Evolutionary conservation across 352 stramenopile species (phyloP), one percentile per base, ranked within the genome.

Genomic region (Phytophthora chlamydospora): DNA sequence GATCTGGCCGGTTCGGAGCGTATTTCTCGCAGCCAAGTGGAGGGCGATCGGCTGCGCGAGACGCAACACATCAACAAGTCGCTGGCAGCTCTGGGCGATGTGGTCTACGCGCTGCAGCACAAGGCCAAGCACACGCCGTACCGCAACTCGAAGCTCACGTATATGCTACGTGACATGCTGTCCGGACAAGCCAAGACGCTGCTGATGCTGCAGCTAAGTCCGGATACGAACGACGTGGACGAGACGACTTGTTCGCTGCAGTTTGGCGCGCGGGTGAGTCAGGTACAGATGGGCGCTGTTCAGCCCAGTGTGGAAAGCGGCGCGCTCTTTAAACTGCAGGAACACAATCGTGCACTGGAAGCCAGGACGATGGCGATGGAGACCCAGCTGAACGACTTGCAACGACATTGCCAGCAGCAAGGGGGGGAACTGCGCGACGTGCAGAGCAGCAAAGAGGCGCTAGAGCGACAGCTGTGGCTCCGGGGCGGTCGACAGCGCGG

Each of bases 1-100:
- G 97, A 99, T 78, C 82, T 99, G 36, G 98, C 98, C 5, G 95
- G 95, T n/a, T 98, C 96, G 7, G 97, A 99, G 64, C 87, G 96
- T 27, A 88, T 98, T 41, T 87, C 82, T 31, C 82, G 84, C n/a
- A 93, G 82, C 39, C 77, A 92, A 63, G 88, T 94, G 9, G 77
- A 91, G 36, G 88, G 83, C 14, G 86, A 96, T 31, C 83, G 85
- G 0, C 71, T 99, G 36, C 97, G 98, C 58, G 97, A 99, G 63
- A 97, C 97, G 11, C 95, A 98, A 62, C 91, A 98, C 66, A 99
- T 99, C 68, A 99, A 99, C 89, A 99, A 99, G 79, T 98, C 90
- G 45, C 82, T 99, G 21, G 93, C 89, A 14, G 97, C 97, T 35
- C 83, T 99, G 17, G 96, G 96, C 36, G 97, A 99, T 76, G 98